Conservation (phyloP, 495 filamentous ascomycete genomes). For the Daldinia grandis region DNA sequence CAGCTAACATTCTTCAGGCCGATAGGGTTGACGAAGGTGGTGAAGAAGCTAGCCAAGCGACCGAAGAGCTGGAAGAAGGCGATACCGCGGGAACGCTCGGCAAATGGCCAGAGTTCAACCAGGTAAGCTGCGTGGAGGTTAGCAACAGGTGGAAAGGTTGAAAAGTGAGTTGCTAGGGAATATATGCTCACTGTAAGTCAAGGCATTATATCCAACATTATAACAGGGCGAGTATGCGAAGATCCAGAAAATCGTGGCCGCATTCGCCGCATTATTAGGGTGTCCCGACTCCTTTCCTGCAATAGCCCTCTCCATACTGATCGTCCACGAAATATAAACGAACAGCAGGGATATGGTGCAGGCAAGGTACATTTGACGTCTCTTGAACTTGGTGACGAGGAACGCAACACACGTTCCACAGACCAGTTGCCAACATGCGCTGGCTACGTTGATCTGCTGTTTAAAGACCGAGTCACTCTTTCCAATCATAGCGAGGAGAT, state of each 20-base stretch:
- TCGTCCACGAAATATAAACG: conserved; percentile 68
- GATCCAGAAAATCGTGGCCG: conserved; percentile 66
- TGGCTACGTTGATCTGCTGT: conserved; percentile 66
- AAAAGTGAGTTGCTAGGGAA: neutral
- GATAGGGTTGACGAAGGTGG: conserved; percentile 72
- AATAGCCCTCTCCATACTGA: conserved; percentile 64
- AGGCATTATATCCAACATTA: conserved; percentile 72
- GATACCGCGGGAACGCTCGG: conserved; percentile 67
- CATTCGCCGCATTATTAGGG: conserved; percentile 50
- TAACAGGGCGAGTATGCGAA: conserved; percentile 71
- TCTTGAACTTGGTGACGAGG: conserved; percentile 62
- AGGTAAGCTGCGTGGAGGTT: conserved; percentile 58
- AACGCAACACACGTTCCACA: conserved; percentile 58
- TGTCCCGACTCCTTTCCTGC: conserved; percentile 49
- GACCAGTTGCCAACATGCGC: conserved; percentile 65
- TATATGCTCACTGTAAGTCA: conserved; percentile 65
- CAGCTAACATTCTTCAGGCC: conserved; percentile 65
- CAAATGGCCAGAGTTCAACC: conserved; percentile 71
- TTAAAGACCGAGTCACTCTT: conserved; percentile 61
- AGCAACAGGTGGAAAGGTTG: conserved; percentile 20
- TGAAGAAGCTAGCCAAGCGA: conserved; percentile 55
- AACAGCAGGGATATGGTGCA: conserved; percentile 61
- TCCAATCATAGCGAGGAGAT: conserved; percentile 59
- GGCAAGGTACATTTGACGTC: conserved; percentile 67
- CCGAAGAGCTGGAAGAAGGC: conserved; percentile 71